Percentiles rank a stretch among this genome's conserved stretches.
phyloP scores from a whole-genome alignment of 73 alveolate species.

The Paramecium caudatum region DNA sequence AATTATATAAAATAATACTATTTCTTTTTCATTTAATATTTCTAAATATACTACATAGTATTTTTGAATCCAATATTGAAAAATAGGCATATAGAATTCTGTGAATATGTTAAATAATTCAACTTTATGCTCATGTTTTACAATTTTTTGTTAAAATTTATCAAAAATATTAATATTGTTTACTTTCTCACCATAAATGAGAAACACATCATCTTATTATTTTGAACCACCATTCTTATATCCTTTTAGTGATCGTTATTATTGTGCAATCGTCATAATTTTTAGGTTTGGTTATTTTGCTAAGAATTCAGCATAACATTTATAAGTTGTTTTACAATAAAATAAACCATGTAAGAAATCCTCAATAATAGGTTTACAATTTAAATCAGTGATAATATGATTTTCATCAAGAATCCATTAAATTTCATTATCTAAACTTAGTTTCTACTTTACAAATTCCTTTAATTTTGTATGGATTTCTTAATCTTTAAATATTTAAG shows the following conservation, averaged over 20 bases:
- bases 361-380: not conserved
- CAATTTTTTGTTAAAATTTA: not conserved
- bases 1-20: no score
- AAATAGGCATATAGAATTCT: not conserved
- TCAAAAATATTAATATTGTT: no score
- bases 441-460: not conserved
- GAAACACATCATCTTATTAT: not conserved
- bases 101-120: not conserved
- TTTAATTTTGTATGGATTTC: not conserved
- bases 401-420: not conserved
- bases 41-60: not conserved
- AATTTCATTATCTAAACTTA: not conserved
- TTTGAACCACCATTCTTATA: not conserved
- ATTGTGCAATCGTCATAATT: no score
- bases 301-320: not conserved
- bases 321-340: not conserved
- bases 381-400: not conserved
- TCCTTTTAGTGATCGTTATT: not conserved
- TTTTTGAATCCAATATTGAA: not conserved
- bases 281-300: no score
- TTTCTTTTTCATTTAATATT: no score
- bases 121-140: not conserved
- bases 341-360: not conserved
- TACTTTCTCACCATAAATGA: no score
- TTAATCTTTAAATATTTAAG: not conserved